These are phyloP conservation scores for Oryza glaberrima DNA, from an alignment of 176 grass and related monocot species.

Conservation along the genomic window DNA sequence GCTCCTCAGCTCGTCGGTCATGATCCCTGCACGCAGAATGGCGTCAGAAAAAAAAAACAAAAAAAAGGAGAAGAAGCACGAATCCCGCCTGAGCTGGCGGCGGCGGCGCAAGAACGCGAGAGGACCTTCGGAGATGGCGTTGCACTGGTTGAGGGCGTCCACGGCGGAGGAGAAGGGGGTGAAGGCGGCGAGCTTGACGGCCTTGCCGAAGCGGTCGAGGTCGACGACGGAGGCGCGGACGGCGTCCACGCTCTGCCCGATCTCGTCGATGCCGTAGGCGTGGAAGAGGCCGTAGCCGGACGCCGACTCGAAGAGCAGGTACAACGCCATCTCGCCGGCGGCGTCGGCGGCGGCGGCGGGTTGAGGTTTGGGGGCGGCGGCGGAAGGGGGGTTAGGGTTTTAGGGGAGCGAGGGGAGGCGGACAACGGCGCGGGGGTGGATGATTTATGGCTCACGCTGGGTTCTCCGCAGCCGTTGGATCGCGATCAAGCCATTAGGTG, in stretches of 20 bases:
- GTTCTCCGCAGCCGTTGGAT: conserved; percentile 28
- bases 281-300: conserved; percentile 80
- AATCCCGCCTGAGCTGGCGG: not conserved
- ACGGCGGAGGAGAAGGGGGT: conserved; percentile 76
- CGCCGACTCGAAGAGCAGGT: conserved; percentile 79
- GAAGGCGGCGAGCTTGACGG: conserved; percentile 88
- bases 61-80: not conserved
- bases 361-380: not conserved
- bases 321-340: conserved; percentile 65
- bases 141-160: conserved; percentile 86
- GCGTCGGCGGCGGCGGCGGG: not conserved
- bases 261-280: conserved; percentile 79
- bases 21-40: conserved; percentile 50
- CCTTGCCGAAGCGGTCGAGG: conserved; percentile 83
- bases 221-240: conserved; percentile 72
- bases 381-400: conserved; percentile 49
- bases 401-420: not conserved
- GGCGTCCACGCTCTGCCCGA: conserved; percentile 77
- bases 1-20: conserved; percentile 89
- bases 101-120: not conserved
- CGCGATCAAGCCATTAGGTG: not conserved
- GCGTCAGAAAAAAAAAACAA: not conserved
- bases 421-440: not conserved
- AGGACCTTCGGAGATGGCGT: conserved; percentile 79
- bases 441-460: conserved; percentile 36